Conservation (phyloP, 2,329 filamentous ascomycete species). For the Mycogone perniciosa region DNA sequence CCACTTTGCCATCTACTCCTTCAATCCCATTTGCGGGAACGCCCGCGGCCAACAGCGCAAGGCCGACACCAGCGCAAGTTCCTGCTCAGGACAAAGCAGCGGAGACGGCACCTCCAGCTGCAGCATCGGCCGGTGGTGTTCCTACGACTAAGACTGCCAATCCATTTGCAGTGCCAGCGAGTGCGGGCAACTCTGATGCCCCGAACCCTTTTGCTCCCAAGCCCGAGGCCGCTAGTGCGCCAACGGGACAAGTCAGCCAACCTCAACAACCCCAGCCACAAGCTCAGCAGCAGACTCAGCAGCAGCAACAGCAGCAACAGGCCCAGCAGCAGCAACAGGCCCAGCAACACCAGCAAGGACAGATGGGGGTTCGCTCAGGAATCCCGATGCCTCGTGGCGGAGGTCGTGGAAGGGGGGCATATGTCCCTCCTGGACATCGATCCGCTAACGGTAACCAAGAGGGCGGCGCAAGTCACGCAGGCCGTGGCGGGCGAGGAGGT, state of each 20-base stretch:
- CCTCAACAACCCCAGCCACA: slow-evolving; percentile 8
- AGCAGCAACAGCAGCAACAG: slow-evolving; percentile 13
- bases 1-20: slow-evolving; percentile 13
- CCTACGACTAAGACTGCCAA: slow-evolving; percentile 23
- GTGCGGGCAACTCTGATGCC: slow-evolving; percentile 12
- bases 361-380: slow-evolving; percentile 26
- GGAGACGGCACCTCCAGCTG: background rate
- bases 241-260: slow-evolving; percentile 13
- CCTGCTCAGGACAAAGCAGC: background rate
- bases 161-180: slow-evolving; percentile 25
- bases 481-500: slow-evolving; percentile 37
- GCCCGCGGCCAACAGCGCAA: slow-evolving; percentile 1
- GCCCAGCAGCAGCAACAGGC: slow-evolving; percentile 15
- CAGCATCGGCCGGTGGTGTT: slow-evolving; percentile 15
- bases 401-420: slow-evolving; percentile 32
- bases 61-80: slow-evolving; percentile 14
- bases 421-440: slow-evolving; percentile 33
- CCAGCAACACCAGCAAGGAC: slow-evolving; percentile 17
- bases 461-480: slow-evolving; percentile 23
- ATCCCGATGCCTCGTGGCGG: slow-evolving; percentile 38
- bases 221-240: slow-evolving; percentile 15
- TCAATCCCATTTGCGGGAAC: slow-evolving; percentile 1
- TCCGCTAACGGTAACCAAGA: slow-evolving; percentile 30
- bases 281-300: slow-evolving; percentile 11
- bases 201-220: slow-evolving; percentile 25